Evolutionary conservation across 2,329 filamentous ascomycete genomes (phyloP).

Genomic region (Fusarium vanettenii): DNA sequence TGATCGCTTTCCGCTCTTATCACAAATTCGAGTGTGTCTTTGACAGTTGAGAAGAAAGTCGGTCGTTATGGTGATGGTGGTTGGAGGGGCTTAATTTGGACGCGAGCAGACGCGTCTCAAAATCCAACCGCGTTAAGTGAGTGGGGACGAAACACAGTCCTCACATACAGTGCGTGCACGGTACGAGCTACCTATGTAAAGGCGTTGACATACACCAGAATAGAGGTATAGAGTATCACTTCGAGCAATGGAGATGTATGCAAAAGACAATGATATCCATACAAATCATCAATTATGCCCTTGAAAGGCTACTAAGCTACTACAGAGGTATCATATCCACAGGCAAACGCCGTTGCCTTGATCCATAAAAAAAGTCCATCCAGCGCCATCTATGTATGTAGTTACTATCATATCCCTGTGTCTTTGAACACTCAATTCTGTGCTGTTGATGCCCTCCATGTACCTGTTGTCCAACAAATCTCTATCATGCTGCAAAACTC

Average conservation of each 20-base stretch:
- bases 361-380: not conserved
- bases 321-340: constrained; percentile 29
- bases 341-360: constrained; percentile 22
- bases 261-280: not conserved
- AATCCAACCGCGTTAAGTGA: constrained; percentile 39
- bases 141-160: not conserved
- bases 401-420: constrained; percentile 2
- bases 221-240: not conserved
- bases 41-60: constrained; percentile 5
- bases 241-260: not conserved
- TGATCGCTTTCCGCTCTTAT: not conserved
- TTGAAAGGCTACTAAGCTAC: constrained; percentile 11
- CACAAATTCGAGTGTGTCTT: not conserved
- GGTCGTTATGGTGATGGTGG: constrained; percentile 20
- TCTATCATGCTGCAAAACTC: constrained; percentile 16
- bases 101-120: constrained; percentile 35
- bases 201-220: not conserved
- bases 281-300: not conserved
- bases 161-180: not conserved
- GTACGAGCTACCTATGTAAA: not conserved
- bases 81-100: constrained; percentile 33
- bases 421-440: constrained; percentile 20
- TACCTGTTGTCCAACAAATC: constrained; percentile 35
- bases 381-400: constrained; percentile 31
- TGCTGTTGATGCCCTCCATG: constrained; percentile 22